phyloP scores from a whole-genome alignment of 352 stramenopile species.

The Thraustochytrium sp. region DNA sequence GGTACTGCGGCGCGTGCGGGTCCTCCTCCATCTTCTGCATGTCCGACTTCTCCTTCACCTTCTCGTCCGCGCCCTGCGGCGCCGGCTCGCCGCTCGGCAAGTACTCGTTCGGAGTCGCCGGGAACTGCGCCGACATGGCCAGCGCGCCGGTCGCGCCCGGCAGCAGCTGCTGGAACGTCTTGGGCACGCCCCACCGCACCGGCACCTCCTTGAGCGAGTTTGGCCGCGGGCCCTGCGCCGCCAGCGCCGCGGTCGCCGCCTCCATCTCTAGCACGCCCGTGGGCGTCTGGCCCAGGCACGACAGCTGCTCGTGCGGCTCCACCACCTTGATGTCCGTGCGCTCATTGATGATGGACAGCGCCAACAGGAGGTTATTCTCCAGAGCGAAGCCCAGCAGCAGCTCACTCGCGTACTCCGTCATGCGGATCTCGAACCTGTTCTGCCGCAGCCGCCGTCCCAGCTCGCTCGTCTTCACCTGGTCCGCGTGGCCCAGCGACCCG shows the following conservation, averaged over 20 bases:
- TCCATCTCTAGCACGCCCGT: constrained; percentile 21
- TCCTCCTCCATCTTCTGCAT: not conserved
- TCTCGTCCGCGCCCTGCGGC: not conserved
- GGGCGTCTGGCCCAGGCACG: not conserved
- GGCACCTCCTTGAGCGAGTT: not conserved
- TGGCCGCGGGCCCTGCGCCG: not conserved
- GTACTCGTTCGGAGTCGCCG: constrained; percentile 1
- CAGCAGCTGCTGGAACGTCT: not conserved
- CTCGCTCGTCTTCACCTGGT: not conserved
- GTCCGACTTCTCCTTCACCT: not conserved
- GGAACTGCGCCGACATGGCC: not conserved
- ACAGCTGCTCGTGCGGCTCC: not conserved
- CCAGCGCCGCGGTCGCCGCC: not conserved
- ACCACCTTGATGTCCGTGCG: not conserved
- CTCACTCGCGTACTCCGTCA: constrained; percentile 9
- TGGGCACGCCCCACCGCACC: not conserved
- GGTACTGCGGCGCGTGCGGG: not conserved
- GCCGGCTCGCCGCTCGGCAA: not conserved
- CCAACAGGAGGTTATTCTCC: constrained; percentile 11
- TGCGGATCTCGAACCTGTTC: constrained; percentile 15
- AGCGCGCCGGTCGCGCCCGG: not conserved
- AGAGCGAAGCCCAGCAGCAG: constrained; percentile 3
- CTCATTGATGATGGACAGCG: constrained; percentile 28
- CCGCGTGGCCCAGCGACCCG: not conserved
- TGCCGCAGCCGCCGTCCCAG: not conserved